Evolutionary conservation across 306 rosid genomes (phyloP), one percentile per base, ranked within the genome.

Genomic region (Lathyrus sativus): DNA sequence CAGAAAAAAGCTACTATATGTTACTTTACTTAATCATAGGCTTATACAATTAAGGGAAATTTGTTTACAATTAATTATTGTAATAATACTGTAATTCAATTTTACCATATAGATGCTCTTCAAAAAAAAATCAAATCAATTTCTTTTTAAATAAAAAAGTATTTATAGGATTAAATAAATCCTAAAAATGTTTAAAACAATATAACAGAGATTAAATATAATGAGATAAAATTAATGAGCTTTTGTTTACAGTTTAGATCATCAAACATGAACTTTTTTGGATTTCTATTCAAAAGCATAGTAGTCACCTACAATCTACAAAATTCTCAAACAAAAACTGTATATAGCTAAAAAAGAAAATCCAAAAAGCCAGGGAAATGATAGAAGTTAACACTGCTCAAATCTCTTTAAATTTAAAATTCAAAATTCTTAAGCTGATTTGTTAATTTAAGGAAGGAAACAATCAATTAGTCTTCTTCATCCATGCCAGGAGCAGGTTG

Each of bases 401-500:
- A 22, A 22, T 44, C 33, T 28, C 19, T n/a, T 57, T 15, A 56
- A 63, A 59, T 18, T 56, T 76, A 81, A 81, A 83, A 59, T 28
- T 62, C 78, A 81, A 83, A 83, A 81, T 79, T 60, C 44, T 37
- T 39, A 43, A 29, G 22, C 38, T 10, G 31, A 38, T 60, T 48
- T 57, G 58, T 55, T 48, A 57, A 50, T 56, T 13, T 14, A 51
- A 62, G 51, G 44, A 67, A 74, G 46, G 18, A 6, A 50, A 5
- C 31, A 54, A 54, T 54, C 15, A 54, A 29, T 13, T 61, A 61
- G 48, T 90, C 97, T 85, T 90, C 97, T 85, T 90, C 99, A 28
- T 93, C 99, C 90, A 75, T 75, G 68, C 89, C 91, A 10, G 65
- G 45, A 59, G 89, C 96, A 65, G 99, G 96, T 61, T 85, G 84